A percentile compares a stretch with the other conserved stretches of the same genome.
phyloP scores from a whole-genome alignment of 352 stramenopile species.

The Pythium aphanidermatum region DNA sequence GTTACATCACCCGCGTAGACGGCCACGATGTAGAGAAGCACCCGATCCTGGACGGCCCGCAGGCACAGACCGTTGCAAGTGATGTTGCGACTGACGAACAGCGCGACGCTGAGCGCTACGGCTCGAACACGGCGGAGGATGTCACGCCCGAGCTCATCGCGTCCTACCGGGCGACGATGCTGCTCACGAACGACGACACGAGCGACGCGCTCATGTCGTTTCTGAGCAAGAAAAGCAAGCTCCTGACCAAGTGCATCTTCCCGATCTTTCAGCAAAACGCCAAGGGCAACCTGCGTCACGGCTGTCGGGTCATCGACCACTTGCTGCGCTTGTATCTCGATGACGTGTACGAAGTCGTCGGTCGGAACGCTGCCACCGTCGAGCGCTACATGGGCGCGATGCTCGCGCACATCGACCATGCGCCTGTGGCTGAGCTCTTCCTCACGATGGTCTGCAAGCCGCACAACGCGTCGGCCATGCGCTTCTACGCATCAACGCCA shows the following conservation, averaged over 20 bases:
- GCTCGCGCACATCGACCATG: conserved; percentile 73
- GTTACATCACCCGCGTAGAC: conserved; percentile 59
- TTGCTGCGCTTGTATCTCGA: conserved; percentile 81
- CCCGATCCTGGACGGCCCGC: conserved; percentile 36
- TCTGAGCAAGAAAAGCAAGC: conserved; percentile 67
- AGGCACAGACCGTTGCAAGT: conserved; percentile 24
- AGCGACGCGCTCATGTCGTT: conserved; percentile 77
- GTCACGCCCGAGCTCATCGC: conserved; percentile 62
- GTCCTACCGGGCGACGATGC: conserved; percentile 85
- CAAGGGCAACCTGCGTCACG: conserved; percentile 78
- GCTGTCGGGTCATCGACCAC: conserved; percentile 83
- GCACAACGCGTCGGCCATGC: conserved; percentile 63
- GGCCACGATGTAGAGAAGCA: conserved; percentile 21
- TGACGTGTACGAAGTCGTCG: conserved; percentile 84
- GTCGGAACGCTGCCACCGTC: conserved; percentile 46
- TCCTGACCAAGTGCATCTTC: conserved; percentile 80
- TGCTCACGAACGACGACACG: conserved; percentile 84
- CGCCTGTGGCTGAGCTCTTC: conserved; percentile 81
- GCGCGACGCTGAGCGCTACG: conserved; percentile 10
- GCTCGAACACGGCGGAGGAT: conserved; percentile 18
- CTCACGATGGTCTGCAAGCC: conserved; percentile 84
- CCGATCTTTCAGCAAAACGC: conserved; percentile 64
- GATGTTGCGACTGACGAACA: background rate
- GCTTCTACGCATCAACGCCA: conserved; percentile 59
- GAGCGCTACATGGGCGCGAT: conserved; percentile 82